Conservation (phyloP, 169 alveolate genomes). For the Eimeria necatrix region DNA sequence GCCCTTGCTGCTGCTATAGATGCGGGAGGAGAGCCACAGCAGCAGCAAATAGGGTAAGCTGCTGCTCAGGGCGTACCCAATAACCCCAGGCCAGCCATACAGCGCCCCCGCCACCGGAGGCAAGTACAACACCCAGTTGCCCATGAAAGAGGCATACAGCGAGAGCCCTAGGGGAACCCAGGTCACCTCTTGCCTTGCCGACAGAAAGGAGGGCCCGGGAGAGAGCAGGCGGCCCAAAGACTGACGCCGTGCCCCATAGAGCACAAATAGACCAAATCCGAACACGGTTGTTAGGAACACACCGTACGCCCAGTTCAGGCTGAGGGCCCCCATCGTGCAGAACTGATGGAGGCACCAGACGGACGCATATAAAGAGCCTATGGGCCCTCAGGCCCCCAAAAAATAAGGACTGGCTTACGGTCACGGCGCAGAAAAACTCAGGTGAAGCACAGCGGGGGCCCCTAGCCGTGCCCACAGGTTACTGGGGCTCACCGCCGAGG, state of each 20-base stretch:
- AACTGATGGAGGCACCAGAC: too few relatives aligned
- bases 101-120: slow-evolving; percentile 78
- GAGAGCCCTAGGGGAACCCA: slow-evolving; percentile 75
- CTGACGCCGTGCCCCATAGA: not conserved
- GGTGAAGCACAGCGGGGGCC: too few relatives aligned
- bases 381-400: too few relatives aligned
- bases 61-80: slow-evolving; percentile 71
- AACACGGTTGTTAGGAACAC: not conserved
- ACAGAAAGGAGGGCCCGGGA: slow-evolving; percentile 41
- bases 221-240: not conserved
- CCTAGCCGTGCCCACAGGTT: too few relatives aligned
- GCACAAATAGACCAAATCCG: slow-evolving; percentile 21
- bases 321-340: slow-evolving; percentile 8
- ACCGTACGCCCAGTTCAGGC: not conserved
- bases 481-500: too few relatives aligned
- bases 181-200: slow-evolving; percentile 25
- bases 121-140: slow-evolving; percentile 80
- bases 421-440: too few relatives aligned
- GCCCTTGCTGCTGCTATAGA: not conserved
- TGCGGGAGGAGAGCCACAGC: slow-evolving; percentile 49
- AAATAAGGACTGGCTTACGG: too few relatives aligned
- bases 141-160: slow-evolving; percentile 77
- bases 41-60: slow-evolving; percentile 73
- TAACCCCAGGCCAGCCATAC: slow-evolving; percentile 69
- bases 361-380: too few relatives aligned